phyloP scores from a whole-genome alignment of 345 rosid genomes.

The Camelina laxa region DNA sequence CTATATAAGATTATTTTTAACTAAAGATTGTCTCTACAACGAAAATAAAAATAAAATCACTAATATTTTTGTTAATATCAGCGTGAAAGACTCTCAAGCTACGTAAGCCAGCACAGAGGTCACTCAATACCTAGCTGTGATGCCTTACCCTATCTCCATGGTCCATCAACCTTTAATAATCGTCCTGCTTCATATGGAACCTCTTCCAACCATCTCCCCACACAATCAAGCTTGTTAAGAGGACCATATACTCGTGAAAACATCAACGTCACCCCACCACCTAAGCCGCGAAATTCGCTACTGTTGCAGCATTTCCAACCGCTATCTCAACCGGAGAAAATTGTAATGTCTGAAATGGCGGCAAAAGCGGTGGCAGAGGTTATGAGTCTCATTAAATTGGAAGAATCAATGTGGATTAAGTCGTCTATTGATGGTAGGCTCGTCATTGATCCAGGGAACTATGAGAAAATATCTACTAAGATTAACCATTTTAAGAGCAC shows the following conservation, averaged over 20 bases:
- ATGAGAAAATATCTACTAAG: constrained; percentile 50
- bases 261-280: neutral
- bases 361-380: constrained; percentile 57
- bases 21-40: no score
- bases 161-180: constrained; percentile 6
- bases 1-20: neutral
- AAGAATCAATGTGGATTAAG: constrained; percentile 71
- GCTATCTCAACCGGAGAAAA: constrained; percentile 52
- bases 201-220: neutral
- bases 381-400: constrained; percentile 45
- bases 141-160: neutral
- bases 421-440: constrained; percentile 48
- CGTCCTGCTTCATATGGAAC: constrained; percentile 1
- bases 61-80: constrained; percentile 7
- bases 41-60: neutral
- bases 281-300: neutral
- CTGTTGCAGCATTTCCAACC: constrained; percentile 9
- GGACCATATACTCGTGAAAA: constrained; percentile 12
- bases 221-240: constrained; percentile 22
- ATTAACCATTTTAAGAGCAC: constrained; percentile 41
- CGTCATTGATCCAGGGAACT: constrained; percentile 49
- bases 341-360: constrained; percentile 51
- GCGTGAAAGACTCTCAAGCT: neutral
- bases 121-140: neutral
- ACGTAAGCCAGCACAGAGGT: neutral